These are phyloP conservation scores for Tetrahymena thermophila DNA, from an alignment of 73 alveolate species.

Conservation along the genomic window DNA sequence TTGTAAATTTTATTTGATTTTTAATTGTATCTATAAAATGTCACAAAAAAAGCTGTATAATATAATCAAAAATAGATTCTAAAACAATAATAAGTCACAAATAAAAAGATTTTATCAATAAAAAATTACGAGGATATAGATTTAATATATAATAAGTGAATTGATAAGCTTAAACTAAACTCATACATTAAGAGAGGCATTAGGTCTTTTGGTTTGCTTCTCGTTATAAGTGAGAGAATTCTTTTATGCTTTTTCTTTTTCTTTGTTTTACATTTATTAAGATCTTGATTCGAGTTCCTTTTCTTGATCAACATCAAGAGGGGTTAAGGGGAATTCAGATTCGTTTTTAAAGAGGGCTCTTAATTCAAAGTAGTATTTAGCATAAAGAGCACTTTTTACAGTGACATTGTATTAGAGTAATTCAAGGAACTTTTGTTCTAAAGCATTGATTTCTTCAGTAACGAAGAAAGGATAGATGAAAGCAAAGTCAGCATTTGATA, in stretches of 20 bases:
- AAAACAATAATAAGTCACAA: neutral
- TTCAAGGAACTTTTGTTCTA: constrained; percentile 94
- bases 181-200: constrained; percentile 16
- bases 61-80: neutral
- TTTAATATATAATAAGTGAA: too few species aligned
- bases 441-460: constrained; percentile 85
- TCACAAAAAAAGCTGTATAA: too few species aligned
- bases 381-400: constrained; percentile 88
- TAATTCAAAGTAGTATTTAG: constrained; percentile 96
- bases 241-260: constrained; percentile 40
- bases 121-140: neutral
- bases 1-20: too few species aligned
- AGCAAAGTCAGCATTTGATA: constrained; percentile 93
- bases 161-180: neutral
- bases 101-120: neutral
- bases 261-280: constrained; percentile 26
- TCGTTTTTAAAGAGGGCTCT: constrained; percentile 81
- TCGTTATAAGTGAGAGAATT: constrained; percentile 28
- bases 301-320: constrained; percentile 30
- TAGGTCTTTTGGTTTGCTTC: constrained; percentile 14
- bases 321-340: constrained; percentile 33
- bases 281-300: constrained; percentile 40
- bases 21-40: too few species aligned
- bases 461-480: constrained; percentile 97
- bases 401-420: constrained; percentile 83